Evolutionary conservation across 208 protist genomes (phyloP), one percentile per base, ranked within the genome.

Genomic region (Trypanosoma melophagium): DNA sequence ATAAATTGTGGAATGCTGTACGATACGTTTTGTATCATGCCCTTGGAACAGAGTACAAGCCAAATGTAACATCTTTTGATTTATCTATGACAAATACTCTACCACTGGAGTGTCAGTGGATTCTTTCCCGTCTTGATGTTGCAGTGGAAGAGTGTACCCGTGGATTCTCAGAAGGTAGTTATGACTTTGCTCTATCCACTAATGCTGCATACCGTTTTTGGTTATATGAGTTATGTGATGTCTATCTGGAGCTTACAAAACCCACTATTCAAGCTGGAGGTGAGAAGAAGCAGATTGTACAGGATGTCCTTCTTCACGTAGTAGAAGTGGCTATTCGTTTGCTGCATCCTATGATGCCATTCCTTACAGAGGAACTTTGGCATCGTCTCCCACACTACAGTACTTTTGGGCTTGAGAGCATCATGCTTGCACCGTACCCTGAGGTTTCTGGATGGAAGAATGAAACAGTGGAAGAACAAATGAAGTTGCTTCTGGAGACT

Each of bases 281-380:
- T 4, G 80, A 66, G 45, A 77, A 82, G 63, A 89, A 92, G 74
- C 79, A 90, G 75, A 67, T 92, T 22, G 89, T 94, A 31, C 90
- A 97, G 77, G 82, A 98, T 44, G 90, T 95, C 51, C 79, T 98
- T 12, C 90, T 98, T 45, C 84, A 84, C 72, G 90, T 93, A 14
- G 80, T 99, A 13, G 98, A 99, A 69, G 71, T 72, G 57, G 94
- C 79, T 12, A 82, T 99, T n/a, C 86, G 96, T 58, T 55, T 99
- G 60, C 79, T 99, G 2, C 98, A 99, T 76, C 99, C 99, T 40
- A 98, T 99, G 82, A 99, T 99, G 98, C 99, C 99, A 24, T 99
- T 98, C 74, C 68, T 99, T 38, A 99, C 98, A 21, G 99, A 99
- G 89, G 98, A 99, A 76, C 71, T 99, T 1, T 99, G 97, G 94